Evolutionary conservation across 441 rosid genomes (phyloP).

Genomic region (Pelargonium citronellum): DNA sequence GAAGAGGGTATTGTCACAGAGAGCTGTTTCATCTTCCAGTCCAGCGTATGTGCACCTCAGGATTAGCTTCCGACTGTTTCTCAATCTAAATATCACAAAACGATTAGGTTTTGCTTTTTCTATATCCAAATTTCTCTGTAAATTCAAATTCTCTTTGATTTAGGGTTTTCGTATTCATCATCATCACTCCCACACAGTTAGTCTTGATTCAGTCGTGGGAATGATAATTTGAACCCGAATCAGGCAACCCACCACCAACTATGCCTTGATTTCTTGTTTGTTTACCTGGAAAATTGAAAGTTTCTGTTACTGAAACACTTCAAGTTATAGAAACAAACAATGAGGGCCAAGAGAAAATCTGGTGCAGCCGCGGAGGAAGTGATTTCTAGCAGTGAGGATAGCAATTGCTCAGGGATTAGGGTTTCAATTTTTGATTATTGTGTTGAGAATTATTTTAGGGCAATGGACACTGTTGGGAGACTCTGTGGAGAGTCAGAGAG

Average conservation of each 20-base stretch:
- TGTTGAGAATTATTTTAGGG: constrained; percentile 53
- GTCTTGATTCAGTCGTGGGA: too few relatives aligned
- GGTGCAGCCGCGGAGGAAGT: constrained; percentile 7
- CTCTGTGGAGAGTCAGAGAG: constrained; percentile 45
- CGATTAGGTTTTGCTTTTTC: background rate
- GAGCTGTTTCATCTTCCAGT: background rate
- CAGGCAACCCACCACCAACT: background rate
- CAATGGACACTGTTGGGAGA: constrained; percentile 41
- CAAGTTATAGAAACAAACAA: background rate
- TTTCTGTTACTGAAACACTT: background rate
- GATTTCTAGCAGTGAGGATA: background rate
- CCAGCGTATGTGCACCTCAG: background rate
- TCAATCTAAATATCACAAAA: background rate
- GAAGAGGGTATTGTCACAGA: background rate
- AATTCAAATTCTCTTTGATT: background rate
- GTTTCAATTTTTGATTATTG: constrained; percentile 62
- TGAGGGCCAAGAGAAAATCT: constrained; percentile 1
- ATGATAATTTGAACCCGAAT: too few relatives aligned
- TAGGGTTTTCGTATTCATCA: background rate
- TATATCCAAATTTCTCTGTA: background rate
- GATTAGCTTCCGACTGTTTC: background rate
- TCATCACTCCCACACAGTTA: too few relatives aligned
- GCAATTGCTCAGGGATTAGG: constrained; percentile 21
- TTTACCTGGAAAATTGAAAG: background rate
- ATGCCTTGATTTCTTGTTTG: background rate